Percentiles rank a stretch among this genome's conserved stretches.
These are phyloP conservation scores for Chionographis japonica DNA, from an alignment of 106 monocot species.

Conservation along the genomic window DNA sequence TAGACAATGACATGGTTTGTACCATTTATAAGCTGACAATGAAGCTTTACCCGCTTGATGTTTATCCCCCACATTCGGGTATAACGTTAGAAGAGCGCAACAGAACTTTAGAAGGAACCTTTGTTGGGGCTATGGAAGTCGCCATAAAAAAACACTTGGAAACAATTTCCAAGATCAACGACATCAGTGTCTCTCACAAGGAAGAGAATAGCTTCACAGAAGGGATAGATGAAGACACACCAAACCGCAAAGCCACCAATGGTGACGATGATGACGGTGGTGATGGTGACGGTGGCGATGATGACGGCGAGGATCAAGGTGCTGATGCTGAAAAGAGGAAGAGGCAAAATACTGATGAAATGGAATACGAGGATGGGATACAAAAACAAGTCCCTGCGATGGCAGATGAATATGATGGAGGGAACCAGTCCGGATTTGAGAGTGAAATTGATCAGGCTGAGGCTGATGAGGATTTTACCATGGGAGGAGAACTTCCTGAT, in stretches of 20 bases:
- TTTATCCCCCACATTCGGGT: constrained; percentile 52
- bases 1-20: constrained; percentile 20
- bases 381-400: constrained; percentile 20
- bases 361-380: constrained; percentile 90
- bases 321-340: constrained; percentile 80
- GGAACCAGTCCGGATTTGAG: constrained; percentile 36
- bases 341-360: constrained; percentile 65
- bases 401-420: constrained; percentile 38
- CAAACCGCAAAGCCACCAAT: neutral
- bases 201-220: constrained; percentile 17
- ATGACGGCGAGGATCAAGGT: constrained; percentile 60
- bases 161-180: constrained; percentile 48
- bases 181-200: constrained; percentile 25
- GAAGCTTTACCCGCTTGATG: constrained; percentile 54
- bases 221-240: constrained; percentile 32
- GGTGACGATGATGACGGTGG: constrained; percentile 7
- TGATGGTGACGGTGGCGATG: constrained; percentile 21
- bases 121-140: constrained; percentile 60
- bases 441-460: constrained; percentile 47
- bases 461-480: constrained; percentile 30
- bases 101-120: constrained; percentile 20
- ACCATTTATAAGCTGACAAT: constrained; percentile 71
- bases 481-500: constrained; percentile 16
- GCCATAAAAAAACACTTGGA: constrained; percentile 65
- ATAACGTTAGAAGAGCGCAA: constrained; percentile 42